Conservation (phyloP, 1,284 basidiomycete species). For the Austroboletus sp. region DNA sequence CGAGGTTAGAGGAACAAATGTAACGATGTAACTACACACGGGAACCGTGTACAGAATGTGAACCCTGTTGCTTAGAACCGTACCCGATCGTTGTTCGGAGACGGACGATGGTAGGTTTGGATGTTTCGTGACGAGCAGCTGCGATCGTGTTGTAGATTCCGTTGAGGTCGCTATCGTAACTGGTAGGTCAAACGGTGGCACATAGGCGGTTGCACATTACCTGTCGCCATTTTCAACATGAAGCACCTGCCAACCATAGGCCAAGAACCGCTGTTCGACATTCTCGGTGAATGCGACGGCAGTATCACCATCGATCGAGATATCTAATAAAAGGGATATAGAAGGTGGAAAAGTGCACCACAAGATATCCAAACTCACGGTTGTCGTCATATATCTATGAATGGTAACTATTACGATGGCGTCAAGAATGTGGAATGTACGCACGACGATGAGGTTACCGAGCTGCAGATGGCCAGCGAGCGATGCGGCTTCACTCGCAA, state of each 20-base stretch:
- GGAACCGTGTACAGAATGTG: slow-evolving; percentile 87
- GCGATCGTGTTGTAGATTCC: slow-evolving; percentile 77
- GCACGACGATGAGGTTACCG: slow-evolving; percentile 83
- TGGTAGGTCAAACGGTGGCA: slow-evolving; percentile 6
- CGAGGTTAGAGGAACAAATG: too few relatives aligned
- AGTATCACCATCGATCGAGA: slow-evolving; percentile 94
- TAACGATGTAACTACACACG: slow-evolving; percentile 45
- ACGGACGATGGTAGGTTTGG: slow-evolving; percentile 82
- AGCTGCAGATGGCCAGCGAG: slow-evolving; percentile 90
- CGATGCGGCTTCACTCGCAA: slow-evolving; percentile 84
- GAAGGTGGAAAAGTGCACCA: slow-evolving; percentile 1
- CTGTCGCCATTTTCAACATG: slow-evolving; percentile 76
- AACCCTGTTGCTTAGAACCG: slow-evolving; percentile 87
- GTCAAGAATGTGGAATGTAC: slow-evolving; percentile 29
- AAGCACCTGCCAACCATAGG: slow-evolving; percentile 93
- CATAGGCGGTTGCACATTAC: slow-evolving; percentile 38
- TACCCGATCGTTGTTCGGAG: slow-evolving; percentile 89
- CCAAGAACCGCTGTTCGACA: slow-evolving; percentile 78
- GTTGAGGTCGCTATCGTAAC: slow-evolving; percentile 58
- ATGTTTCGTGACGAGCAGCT: slow-evolving; percentile 68
- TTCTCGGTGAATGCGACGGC: slow-evolving; percentile 91
- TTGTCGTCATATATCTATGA: slow-evolving; percentile 82
- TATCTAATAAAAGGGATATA: slow-evolving; percentile 48
- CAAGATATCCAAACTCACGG: slow-evolving; percentile 43
- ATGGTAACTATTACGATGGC: slow-evolving; percentile 9